These are phyloP conservation scores for Dryas integrifolia DNA, from an alignment of 331 rosid species.

Conservation along the genomic window DNA sequence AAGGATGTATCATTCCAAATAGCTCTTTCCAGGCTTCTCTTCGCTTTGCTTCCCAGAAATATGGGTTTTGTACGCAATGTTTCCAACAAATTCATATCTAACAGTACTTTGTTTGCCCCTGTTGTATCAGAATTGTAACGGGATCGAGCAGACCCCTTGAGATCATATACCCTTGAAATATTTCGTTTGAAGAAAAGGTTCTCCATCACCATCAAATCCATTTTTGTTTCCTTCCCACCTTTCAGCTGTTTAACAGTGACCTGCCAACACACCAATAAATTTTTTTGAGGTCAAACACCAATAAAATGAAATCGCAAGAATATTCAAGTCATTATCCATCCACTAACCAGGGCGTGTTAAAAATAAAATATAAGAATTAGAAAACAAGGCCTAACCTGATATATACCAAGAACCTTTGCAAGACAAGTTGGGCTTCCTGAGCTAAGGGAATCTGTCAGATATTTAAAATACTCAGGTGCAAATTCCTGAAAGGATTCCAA, in stretches of 20 bases:
- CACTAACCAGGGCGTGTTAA: not conserved
- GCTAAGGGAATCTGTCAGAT: constrained; percentile 59
- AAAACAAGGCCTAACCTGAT: constrained; percentile 51
- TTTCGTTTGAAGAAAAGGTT: constrained; percentile 86
- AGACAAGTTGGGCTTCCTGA: constrained; percentile 93
- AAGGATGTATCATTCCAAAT: constrained; percentile 93
- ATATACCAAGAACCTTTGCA: constrained; percentile 90
- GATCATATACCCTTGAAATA: constrained; percentile 85
- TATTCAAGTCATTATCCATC: constrained; percentile 4
- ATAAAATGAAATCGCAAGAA: constrained; percentile 10
- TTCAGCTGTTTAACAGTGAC: constrained; percentile 71
- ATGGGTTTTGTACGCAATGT: constrained; percentile 82
- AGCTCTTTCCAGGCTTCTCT: constrained; percentile 89
- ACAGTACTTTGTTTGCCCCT: constrained; percentile 78
- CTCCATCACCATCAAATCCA: constrained; percentile 97
- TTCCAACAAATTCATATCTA: constrained; percentile 93
- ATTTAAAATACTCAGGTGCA: constrained; percentile 79
- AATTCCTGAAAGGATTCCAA: constrained; percentile 90
- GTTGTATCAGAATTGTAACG: constrained; percentile 81
- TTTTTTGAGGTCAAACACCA: constrained; percentile 3
- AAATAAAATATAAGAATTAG: not conserved
- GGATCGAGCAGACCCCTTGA: constrained; percentile 93
- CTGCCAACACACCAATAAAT: constrained; percentile 42
- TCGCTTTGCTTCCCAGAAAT: constrained; percentile 93
- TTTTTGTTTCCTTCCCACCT: constrained; percentile 91